Evolutionary conservation across 192 early-diverging fungal species (phyloP), one percentile per base, ranked within the genome.

Genomic region (Backusella tuberculispora): DNA sequence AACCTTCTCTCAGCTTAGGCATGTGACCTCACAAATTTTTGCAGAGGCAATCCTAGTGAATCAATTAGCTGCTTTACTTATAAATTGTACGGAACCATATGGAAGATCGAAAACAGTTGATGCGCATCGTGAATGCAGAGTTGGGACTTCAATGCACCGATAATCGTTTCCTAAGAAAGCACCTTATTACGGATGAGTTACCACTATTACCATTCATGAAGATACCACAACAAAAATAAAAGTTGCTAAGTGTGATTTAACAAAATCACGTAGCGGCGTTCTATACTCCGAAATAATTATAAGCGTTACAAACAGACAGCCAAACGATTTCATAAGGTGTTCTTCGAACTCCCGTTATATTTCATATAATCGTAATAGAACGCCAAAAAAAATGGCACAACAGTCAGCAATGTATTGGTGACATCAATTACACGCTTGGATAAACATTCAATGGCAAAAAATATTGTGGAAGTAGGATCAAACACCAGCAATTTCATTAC

Each of bases 11-110:
- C 48, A 50, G 48, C 48, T 50, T 50, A 50, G 48, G 48, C 12
- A 50, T 50, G 48, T 12, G 5, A 50, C 48, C 48, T 50, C 48
- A 12, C 48, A 50, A 50, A 50, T 13, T 19, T n/a, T 50, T 50
- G 48, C 48, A 6, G 48, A 12, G 48, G 48, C 48, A 50, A 50
- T 50, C 48, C 48, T 50, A 50, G 48, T 50, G 48, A 50, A 50
- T 50, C 3, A 50, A 12, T 4, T 12, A 50, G 3, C 48, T 6
- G 48, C 48, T 6, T 50, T 19, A 50, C 48, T 50, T 12, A 6
- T 50, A 12, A 50, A 50, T 50, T 50, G 48, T 4, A 50, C 12
- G 12, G 48, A 50, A 50, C 12, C 48, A 50, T 50, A 50, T 50
- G 48, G 48, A 50, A 14, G 48, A 50, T 50, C 48, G 48, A 50